Conservation (phyloP, 1,284 basidiomycete species). For the Abortiporus biennis region DNA sequence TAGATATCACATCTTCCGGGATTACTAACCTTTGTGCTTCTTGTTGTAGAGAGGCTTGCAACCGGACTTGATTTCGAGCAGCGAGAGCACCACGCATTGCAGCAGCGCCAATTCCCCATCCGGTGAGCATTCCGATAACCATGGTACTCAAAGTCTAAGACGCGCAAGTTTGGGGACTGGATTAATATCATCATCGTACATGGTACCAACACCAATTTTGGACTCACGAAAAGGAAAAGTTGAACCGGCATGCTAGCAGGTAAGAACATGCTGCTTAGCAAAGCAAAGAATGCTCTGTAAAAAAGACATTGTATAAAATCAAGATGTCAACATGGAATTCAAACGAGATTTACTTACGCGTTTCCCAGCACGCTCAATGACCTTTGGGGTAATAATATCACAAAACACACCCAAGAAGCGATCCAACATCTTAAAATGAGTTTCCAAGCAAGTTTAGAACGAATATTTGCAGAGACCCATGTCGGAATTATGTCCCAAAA, state of each 20-base stretch:
- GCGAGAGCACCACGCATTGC: slow-evolving; percentile 62
- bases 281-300: slow-evolving; percentile 29
- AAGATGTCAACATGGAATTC: neutral
- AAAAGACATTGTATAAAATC: slow-evolving; percentile 3
- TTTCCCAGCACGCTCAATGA: slow-evolving; percentile 25
- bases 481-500: slow-evolving; percentile 21
- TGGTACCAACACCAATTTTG: neutral
- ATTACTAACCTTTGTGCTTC: slow-evolving; percentile 36
- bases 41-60: slow-evolving; percentile 39
- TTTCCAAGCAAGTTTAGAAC: slow-evolving; percentile 22
- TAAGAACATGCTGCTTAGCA: slow-evolving; percentile 27
- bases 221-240: slow-evolving; percentile 30
- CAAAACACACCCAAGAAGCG: slow-evolving; percentile 23
- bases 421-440: slow-evolving; percentile 26
- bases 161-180: neutral
- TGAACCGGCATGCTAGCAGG: slow-evolving; percentile 32
- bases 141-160: no score
- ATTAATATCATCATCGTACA: neutral
- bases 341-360: slow-evolving; percentile 20
- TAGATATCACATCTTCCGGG: slow-evolving; percentile 5
- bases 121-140: slow-evolving; percentile 54
- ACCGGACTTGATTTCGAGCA: slow-evolving; percentile 47
- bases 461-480: slow-evolving; percentile 25
- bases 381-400: slow-evolving; percentile 25
- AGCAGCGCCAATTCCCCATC: slow-evolving; percentile 73